Conservation (phyloP, 2,329 filamentous ascomycete species). For the Kalmusia sp. region DNA sequence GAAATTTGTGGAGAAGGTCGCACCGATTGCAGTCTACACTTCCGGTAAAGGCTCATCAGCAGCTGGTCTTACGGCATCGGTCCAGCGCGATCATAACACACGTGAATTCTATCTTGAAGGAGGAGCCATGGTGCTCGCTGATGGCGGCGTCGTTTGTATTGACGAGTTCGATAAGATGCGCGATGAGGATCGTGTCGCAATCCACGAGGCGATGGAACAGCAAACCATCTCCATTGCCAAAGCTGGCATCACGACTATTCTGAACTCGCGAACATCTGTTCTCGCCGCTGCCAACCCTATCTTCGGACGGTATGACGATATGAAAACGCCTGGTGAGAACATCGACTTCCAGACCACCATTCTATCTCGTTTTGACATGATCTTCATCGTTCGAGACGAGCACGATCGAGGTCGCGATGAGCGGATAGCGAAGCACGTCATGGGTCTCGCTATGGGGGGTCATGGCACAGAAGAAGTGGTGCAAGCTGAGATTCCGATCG, state of each 20-base stretch:
- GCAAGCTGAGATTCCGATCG: conserved; percentile 88
- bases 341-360: conserved; percentile 99
- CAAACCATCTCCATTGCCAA: conserved; percentile 99
- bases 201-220: conserved; percentile 99
- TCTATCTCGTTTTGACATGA: conserved; percentile 98
- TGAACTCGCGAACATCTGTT: conserved; percentile 94
- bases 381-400: conserved; percentile 97
- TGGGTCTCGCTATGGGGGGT: conserved; percentile 95
- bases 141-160: conserved; percentile 96
- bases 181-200: conserved; percentile 95
- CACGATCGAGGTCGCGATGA: conserved; percentile 91
- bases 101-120: conserved; percentile 98
- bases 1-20: conserved; percentile 96
- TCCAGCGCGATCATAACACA: conserved; percentile 89
- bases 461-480: conserved; percentile 80
- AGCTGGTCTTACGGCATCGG: conserved; percentile 94
- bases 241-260: conserved; percentile 96
- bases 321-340: conserved; percentile 97
- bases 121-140: conserved; percentile 96
- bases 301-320: conserved; percentile 96
- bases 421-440: conserved; percentile 94
- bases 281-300: conserved; percentile 96
- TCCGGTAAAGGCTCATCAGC: conserved; percentile 98
- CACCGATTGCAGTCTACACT: conserved; percentile 97
- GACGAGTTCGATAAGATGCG: conserved; percentile 99